A percentile compares a stretch with the other conserved stretches of the same genome.
Conservation (phyloP, 2,329 filamentous ascomycete species). For the Nannizzia gypsea region DNA sequence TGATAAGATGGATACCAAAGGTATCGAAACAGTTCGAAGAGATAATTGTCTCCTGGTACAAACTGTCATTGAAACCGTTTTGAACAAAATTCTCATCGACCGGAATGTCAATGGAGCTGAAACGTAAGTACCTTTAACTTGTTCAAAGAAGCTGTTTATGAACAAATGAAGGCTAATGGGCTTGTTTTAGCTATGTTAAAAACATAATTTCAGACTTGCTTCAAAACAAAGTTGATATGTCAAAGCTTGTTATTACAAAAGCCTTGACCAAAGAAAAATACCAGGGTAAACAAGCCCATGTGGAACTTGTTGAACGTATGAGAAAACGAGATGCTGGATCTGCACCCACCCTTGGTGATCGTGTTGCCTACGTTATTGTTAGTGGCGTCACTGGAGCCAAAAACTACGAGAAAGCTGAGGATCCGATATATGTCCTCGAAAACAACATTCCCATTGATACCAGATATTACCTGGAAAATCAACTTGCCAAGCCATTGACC, state of each 20-base stretch:
- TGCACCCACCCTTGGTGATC: conserved; percentile 82
- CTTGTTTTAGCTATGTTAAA: conserved; percentile 67
- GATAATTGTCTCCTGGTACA: conserved; percentile 95
- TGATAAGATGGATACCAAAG: conserved; percentile 99
- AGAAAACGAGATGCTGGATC: conserved; percentile 92
- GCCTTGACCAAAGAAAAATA: conserved; percentile 86
- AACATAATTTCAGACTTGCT: conserved; percentile 87
- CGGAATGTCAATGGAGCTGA: conserved; percentile 81
- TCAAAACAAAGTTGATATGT: conserved; percentile 98
- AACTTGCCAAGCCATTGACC: conserved; percentile 83
- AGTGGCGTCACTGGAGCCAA: conserved; percentile 80
- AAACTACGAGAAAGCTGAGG: conserved; percentile 95
- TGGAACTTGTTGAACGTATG: conserved; percentile 92
- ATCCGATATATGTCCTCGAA: conserved; percentile 92
- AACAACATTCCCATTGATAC: conserved; percentile 98
- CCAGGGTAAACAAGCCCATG: conserved; percentile 84
- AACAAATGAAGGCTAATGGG: conserved; percentile 26
- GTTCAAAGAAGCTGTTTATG: neutral
- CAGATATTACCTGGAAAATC: conserved; percentile 96
- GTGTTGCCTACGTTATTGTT: conserved; percentile 96
- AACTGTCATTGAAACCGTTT: conserved; percentile 91
- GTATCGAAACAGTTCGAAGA: conserved; percentile 93
- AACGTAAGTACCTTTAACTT: conserved; percentile 52
- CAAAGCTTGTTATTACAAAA: conserved; percentile 97
- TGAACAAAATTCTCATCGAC: conserved; percentile 92